Evolutionary conservation across 1,139 yeast species (phyloP).

Genomic region (Eremothecium cymbalariae): DNA sequence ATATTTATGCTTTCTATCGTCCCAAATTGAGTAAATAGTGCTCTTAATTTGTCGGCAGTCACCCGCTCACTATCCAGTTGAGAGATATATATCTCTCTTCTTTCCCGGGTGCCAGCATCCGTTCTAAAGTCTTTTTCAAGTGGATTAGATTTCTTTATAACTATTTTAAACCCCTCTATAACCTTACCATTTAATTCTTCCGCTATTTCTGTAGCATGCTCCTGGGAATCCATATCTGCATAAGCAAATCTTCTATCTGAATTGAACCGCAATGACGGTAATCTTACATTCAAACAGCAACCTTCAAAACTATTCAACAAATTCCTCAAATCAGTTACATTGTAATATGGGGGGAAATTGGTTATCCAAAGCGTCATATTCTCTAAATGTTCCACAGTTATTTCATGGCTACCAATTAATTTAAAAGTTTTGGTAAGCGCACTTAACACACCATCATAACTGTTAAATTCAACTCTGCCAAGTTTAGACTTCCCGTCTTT

Average conservation of each 20-base stretch:
- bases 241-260: conserved; percentile 67
- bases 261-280: conserved; percentile 57
- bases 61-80: conserved; percentile 42
- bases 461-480: conserved; percentile 50
- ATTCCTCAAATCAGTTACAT: conserved; percentile 35
- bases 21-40: conserved; percentile 39
- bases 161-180: conserved; percentile 33
- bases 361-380: conserved; percentile 39
- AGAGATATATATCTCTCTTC: conserved; percentile 47
- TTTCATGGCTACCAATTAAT: conserved; percentile 35
- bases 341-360: conserved; percentile 58
- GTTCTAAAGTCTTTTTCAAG: conserved; percentile 33
- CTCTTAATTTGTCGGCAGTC: conserved; percentile 27
- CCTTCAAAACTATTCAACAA: conserved; percentile 43
- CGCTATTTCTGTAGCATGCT: conserved; percentile 45
- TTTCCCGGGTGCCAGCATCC: conserved; percentile 41
- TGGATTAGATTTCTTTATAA: conserved; percentile 56
- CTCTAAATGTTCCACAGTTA: conserved; percentile 36
- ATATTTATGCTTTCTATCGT: conserved; percentile 43
- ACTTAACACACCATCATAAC: conserved; percentile 43
- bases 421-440: conserved; percentile 58
- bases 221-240: conserved; percentile 45
- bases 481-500: conserved; percentile 21
- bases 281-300: conserved; percentile 42
- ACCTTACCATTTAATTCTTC: conserved; percentile 36